phyloP scores from a whole-genome alignment of 2,329 filamentous ascomycete genomes.

The Bisporella sp. region DNA sequence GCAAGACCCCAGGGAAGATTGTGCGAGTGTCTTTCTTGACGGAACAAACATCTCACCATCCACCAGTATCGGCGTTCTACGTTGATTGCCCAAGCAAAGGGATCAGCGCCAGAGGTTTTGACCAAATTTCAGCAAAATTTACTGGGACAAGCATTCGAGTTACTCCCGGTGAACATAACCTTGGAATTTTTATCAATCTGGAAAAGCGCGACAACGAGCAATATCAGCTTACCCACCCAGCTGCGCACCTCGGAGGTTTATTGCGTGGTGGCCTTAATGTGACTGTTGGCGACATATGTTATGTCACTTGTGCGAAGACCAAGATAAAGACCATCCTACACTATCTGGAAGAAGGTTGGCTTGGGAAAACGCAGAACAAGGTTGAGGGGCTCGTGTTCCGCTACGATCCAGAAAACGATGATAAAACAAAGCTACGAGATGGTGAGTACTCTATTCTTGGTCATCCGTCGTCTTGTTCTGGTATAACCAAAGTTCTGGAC shows the following conservation, averaged over 20 bases:
- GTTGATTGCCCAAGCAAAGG: slow-evolving; percentile 89
- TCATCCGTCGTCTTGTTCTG: no score
- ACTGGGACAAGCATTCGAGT: slow-evolving; percentile 93
- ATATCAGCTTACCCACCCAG: slow-evolving; percentile 90
- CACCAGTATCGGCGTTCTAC: slow-evolving; percentile 92
- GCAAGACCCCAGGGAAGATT: slow-evolving; percentile 48
- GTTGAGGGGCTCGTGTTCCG: slow-evolving; percentile 87
- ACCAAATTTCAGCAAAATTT: slow-evolving; percentile 96
- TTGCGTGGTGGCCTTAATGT: slow-evolving; percentile 82
- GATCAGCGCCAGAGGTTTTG: slow-evolving; percentile 80
- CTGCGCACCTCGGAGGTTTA: slow-evolving; percentile 85
- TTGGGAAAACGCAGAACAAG: slow-evolving; percentile 84
- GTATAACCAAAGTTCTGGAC: no score
- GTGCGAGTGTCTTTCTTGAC: slow-evolving; percentile 89
- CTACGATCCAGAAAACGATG: slow-evolving; percentile 82
- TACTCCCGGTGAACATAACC: slow-evolving; percentile 83
- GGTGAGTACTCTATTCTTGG: slow-evolving; percentile 25
- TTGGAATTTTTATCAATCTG: slow-evolving; percentile 90
- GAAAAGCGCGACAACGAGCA: slow-evolving; percentile 77
- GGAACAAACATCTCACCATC: slow-evolving; percentile 96
- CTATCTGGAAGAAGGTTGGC: slow-evolving; percentile 92
- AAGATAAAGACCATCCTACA: slow-evolving; percentile 86
- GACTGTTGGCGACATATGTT: slow-evolving; percentile 83
- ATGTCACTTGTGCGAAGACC: slow-evolving; percentile 83
- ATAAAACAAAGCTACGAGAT: slow-evolving; percentile 72